Conservation (phyloP, 2,329 filamentous ascomycete genomes). For the Venturia carpophila region DNA sequence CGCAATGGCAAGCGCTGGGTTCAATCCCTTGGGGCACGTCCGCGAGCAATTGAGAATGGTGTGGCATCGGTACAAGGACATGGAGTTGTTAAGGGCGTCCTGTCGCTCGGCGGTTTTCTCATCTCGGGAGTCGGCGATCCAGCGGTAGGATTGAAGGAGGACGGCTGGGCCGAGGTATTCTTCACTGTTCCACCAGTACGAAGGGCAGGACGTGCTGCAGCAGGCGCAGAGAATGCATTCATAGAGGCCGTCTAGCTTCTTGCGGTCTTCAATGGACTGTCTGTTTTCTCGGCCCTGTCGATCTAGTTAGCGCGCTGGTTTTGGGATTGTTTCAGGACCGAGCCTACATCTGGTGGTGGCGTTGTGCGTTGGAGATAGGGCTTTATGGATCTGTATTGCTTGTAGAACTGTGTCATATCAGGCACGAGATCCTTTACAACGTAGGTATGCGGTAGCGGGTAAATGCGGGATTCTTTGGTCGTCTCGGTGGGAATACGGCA, state of each 20-base stretch:
- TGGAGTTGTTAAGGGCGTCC: slow-evolving; percentile 90
- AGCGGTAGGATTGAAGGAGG: slow-evolving; percentile 94
- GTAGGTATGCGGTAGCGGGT: slow-evolving; percentile 96
- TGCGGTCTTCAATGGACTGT: slow-evolving; percentile 84
- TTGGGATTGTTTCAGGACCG: background rate
- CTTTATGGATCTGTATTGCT: slow-evolving; percentile 99
- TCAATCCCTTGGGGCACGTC: slow-evolving; percentile 96
- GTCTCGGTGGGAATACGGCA: slow-evolving; percentile 90
- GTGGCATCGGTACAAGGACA: slow-evolving; percentile 98
- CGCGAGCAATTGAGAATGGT: slow-evolving; percentile 98
- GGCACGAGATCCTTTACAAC: slow-evolving; percentile 98
- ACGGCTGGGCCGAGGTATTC: slow-evolving; percentile 97
- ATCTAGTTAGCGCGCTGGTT: slow-evolving; percentile 6
- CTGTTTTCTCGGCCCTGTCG: slow-evolving; percentile 79
- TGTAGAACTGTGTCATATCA: slow-evolving; percentile 98
- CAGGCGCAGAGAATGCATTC: slow-evolving; percentile 99
- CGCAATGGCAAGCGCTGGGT: slow-evolving; percentile 89
- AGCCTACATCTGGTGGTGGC: slow-evolving; percentile 69
- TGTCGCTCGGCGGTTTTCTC: slow-evolving; percentile 83
- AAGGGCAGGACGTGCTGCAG: slow-evolving; percentile 98
- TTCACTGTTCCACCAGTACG: slow-evolving; percentile 99
- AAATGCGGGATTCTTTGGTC: slow-evolving; percentile 79
- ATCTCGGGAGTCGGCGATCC: slow-evolving; percentile 91
- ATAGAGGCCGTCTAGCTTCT: slow-evolving; percentile 95
- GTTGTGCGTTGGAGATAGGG: slow-evolving; percentile 92